A percentile compares a stretch with the other conserved stretches of the same genome.
Evolutionary conservation across 257 asterid genomes (phyloP).

Genomic region (Scutellaria galericulata): DNA sequence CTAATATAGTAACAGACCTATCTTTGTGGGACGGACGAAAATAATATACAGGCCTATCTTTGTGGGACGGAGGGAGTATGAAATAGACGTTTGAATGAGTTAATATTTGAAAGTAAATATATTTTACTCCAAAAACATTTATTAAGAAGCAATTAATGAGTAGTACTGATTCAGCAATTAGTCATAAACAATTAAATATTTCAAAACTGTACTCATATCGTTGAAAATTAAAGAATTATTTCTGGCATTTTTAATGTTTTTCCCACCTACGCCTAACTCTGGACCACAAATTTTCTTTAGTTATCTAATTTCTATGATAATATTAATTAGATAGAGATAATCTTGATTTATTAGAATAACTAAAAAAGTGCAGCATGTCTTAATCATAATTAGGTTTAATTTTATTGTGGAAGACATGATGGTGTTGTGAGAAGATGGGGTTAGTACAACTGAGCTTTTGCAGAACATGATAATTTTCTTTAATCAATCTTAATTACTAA

Average conservation of each 20-base stretch:
- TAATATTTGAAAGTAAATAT: too few species aligned
- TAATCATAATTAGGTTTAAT: constrained; percentile 35
- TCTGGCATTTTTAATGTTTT: background rate
- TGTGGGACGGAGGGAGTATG: too few species aligned
- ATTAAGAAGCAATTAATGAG: background rate
- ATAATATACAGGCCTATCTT: too few species aligned
- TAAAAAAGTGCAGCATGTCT: constrained; percentile 28
- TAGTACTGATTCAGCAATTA: background rate
- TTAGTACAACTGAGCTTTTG: constrained; percentile 42
- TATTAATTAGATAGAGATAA: constrained; percentile 35
- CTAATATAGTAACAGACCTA: too few species aligned
- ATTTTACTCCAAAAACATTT: background rate
- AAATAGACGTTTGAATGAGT: too few species aligned
- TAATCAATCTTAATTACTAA: constrained; percentile 28
- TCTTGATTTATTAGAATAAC: constrained; percentile 41
- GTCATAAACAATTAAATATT: background rate
- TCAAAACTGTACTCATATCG: too few species aligned
- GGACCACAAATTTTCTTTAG: constrained; percentile 28
- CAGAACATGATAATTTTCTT: constrained; percentile 39
- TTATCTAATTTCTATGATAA: constrained; percentile 28
- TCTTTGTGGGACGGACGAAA: too few species aligned
- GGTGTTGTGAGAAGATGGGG: constrained; percentile 37
- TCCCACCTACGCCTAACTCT: constrained; percentile 29
- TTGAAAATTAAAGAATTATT: background rate
- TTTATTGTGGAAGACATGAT: constrained; percentile 43